Base-by-base conservation (phyloP, 2,329 filamentous ascomycete species). In the Pseudocercospora ulei region DNA sequence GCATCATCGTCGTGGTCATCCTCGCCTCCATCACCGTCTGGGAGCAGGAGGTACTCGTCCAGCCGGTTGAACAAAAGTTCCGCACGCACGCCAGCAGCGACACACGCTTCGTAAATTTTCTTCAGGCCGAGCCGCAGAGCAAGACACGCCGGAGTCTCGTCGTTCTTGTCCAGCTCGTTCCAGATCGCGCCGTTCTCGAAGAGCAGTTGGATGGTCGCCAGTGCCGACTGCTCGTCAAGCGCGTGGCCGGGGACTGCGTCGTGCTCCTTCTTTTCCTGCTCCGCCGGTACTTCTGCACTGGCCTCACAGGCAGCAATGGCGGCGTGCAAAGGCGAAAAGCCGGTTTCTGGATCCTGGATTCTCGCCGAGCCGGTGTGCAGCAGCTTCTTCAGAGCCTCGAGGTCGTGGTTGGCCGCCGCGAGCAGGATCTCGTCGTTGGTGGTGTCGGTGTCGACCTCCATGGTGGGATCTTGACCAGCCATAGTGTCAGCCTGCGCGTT, bases 141-240 rank as follows among this genome's bases (percentile, higher is more conserved):
- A 27, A 95, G 67, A 59, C 88, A 96, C 5, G 86, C 90, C 0
- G 90, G 86, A 2, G 90, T 96, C 68, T 96, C 88, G 53, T 85
- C 74, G 52, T 83, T 80, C 50, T 69, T 65, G 61, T 96, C 85
- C 39, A 96, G 68, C 59, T 95, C 87, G 65, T 98, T 98, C 90
- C 90, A 98, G 52, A 96, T 95, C 7, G 85, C 90, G 19, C 90
- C 90, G 51, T 82, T 80, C 55, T 87, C 73, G 44, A 96, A 76
- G 5, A 96, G 70, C 56, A 90, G 74, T 50, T 75, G 73, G 3
- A 95, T 67, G 0, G 80, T 79, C 36, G 77, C 74, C 39, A 72
- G 71, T 2, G 78, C 82, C 24, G 73, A 72, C 30, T 78, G 72
- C 19, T 81, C 56, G 12, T 59, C 57, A 14, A 57, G 45, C 31